Percentiles rank a stretch among this genome's conserved stretches.
Evolutionary conservation across 768 basidiomycete species (phyloP).

Genomic region (Hydnum rufescens): DNA sequence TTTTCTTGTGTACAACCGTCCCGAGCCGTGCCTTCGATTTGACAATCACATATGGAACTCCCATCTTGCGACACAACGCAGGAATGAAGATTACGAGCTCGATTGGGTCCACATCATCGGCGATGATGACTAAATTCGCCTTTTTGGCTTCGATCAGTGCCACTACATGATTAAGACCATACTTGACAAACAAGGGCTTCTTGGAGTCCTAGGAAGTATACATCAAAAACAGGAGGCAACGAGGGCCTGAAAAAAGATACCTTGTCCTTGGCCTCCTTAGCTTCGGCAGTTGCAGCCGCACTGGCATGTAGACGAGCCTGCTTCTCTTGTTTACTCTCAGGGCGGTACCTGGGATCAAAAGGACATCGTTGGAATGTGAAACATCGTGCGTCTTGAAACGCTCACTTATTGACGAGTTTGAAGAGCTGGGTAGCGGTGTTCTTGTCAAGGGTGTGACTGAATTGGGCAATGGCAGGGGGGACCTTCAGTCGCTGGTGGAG

Average conservation of each 20-base stretch:
- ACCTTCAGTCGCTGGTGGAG: constrained; percentile 95
- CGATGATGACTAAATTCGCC: constrained; percentile 86
- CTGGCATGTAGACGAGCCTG: constrained; percentile 71
- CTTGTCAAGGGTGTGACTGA: constrained; percentile 90
- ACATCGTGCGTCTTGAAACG: neutral
- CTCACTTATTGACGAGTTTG: constrained; percentile 86
- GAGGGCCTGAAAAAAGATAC: neutral
- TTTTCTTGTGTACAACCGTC: constrained; percentile 98
- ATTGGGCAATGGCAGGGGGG: constrained; percentile 93
- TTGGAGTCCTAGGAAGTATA: constrained; percentile 42
- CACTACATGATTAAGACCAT: constrained; percentile 91
- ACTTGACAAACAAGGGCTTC: constrained; percentile 91
- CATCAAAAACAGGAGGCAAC: neutral
- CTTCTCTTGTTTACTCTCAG: constrained; percentile 93
- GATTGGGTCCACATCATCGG: constrained; percentile 96
- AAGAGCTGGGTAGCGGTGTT: constrained; percentile 97
- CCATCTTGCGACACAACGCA: constrained; percentile 98
- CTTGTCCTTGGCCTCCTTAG: constrained; percentile 35
- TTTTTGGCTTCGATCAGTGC: constrained; percentile 96
- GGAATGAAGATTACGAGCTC: constrained; percentile 98
- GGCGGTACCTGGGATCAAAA: constrained; percentile 36
- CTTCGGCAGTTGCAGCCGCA: constrained; percentile 57
- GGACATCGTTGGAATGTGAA: neutral
- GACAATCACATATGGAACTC: constrained; percentile 94
- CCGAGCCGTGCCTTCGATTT: constrained; percentile 98